phyloP scores from a whole-genome alignment of 2,329 filamentous ascomycete genomes.

The Fusarium torreyae region DNA sequence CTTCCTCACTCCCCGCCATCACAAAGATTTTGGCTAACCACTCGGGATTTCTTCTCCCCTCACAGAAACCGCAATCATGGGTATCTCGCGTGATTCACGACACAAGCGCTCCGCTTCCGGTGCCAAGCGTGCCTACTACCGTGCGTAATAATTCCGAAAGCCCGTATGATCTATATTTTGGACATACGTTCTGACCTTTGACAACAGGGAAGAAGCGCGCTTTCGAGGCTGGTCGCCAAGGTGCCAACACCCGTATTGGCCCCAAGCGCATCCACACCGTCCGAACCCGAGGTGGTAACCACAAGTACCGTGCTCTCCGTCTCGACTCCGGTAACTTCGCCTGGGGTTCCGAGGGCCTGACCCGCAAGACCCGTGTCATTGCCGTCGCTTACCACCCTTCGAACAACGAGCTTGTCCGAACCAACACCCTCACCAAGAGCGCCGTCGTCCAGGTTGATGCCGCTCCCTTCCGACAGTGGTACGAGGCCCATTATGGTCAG shows the following conservation, averaged over 20 bases:
- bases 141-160: conserved; percentile 77
- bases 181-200: conserved; percentile 81
- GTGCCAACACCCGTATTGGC: conserved; percentile 99
- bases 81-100: conserved; percentile 99
- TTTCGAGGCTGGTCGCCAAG: conserved; percentile 99
- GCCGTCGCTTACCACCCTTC: conserved; percentile 98
- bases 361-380: conserved; percentile 99
- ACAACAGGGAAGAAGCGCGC: conserved; percentile 92
- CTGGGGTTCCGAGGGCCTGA: conserved; percentile 97
- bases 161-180: conserved; percentile 69
- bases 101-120: conserved; percentile 99
- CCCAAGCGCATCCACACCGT: conserved; percentile 96
- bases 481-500: conserved; percentile 99
- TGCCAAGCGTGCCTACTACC: conserved; percentile 96
- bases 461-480: conserved; percentile 99
- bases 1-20: conserved; percentile 11
- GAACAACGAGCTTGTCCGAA: conserved; percentile 99
- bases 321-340: conserved; percentile 99
- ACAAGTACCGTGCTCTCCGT: conserved; percentile 99
- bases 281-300: conserved; percentile 98
- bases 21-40: conserved; percentile 40
- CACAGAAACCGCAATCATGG: conserved; percentile 86
- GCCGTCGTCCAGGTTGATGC: conserved; percentile 99
- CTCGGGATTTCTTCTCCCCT: conserved; percentile 41
- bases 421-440: conserved; percentile 99